Base-by-base conservation (phyloP, 1,139 yeast genomes). In the Yamadazyma buinensis region DNA sequence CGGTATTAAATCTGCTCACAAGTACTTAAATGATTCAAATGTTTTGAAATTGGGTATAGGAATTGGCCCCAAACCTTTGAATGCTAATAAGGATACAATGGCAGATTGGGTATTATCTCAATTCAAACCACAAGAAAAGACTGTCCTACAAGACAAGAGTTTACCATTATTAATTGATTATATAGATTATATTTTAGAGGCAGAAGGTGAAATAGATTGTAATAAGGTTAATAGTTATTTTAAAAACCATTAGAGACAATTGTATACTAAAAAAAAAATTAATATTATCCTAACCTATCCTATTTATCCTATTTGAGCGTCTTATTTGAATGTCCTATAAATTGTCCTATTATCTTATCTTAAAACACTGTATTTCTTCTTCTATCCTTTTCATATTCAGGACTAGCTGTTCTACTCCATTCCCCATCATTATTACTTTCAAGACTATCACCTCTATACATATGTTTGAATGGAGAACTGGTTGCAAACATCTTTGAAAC, bases 51-150 rank as follows among this genome's bases (percentile, higher is more conserved):
- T 68, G 20, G 72, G 71, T 0, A 46, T 68, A 6, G 74, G 74
- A 0, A 64, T 68, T 20, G 75, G 75, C 0, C 75, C 75, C 4
- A 68, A 68, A 41, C 75, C 74, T 1, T 36, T 40, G 6, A 55
- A 47, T 39, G 63, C 70, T 1, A 45, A 58, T 12, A 52, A 48
- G 28, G 67, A 57, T 34, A 53, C 59, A 3, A 66, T 68, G 66
- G 61, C 64, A 3, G 37, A 51, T 11, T 68, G 74, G 74, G 73
- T 67, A 10, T 52, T 68, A 21, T 54, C 69, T 2, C 39, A 41
- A 10, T 60, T 64, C 39, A 51, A 40, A 18, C 39, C 28, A 4
- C 40, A 43, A 1, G 63, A 59, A 34, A 44, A 48, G 25, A 39
- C 43, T 25, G 23, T 39, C 10, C 24, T 59, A 14, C 49, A 51